A percentile compares a stretch with the other conserved stretches of the same genome.
phyloP scores from a whole-genome alignment of 345 rosid species.

The Aquilaria sinensis region DNA sequence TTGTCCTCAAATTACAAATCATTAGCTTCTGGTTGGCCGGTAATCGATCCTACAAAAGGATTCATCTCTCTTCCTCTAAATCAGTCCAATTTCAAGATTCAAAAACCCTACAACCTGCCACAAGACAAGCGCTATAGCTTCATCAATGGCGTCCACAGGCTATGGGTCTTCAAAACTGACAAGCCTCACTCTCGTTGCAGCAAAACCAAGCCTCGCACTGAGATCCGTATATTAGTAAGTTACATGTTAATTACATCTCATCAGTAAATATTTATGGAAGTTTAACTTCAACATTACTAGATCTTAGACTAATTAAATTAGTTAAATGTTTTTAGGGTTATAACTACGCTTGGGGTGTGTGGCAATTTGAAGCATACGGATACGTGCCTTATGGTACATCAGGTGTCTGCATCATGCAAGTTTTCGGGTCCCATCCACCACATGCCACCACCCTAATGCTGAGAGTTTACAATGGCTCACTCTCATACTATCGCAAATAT shows the following conservation, averaged over 20 bases:
- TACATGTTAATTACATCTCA: no score
- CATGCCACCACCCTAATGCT: slow-evolving; percentile 23
- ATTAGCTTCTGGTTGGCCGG: not conserved
- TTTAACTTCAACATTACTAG: not conserved
- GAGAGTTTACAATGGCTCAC: slow-evolving; percentile 24
- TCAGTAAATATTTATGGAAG: not conserved
- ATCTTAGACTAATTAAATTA: not conserved
- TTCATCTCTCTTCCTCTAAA: slow-evolving; percentile 15
- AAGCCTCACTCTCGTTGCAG: slow-evolving; percentile 20
- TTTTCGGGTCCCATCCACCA: slow-evolving; percentile 20
- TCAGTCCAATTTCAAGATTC: slow-evolving; percentile 9
- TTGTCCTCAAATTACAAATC: not conserved
- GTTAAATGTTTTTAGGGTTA: slow-evolving; percentile 19
- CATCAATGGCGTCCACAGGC: slow-evolving; percentile 15
- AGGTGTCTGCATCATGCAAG: slow-evolving; percentile 29
- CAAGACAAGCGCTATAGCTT: slow-evolving; percentile 13
- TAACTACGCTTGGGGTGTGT: slow-evolving; percentile 27
- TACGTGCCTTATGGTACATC: slow-evolving; percentile 29
- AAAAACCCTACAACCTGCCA: slow-evolving; percentile 16
- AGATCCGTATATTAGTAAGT: slow-evolving; percentile 21
- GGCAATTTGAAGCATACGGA: slow-evolving; percentile 44
- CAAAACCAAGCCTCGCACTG: slow-evolving; percentile 18
- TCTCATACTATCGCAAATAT: slow-evolving; percentile 18
- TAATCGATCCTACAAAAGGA: not conserved
- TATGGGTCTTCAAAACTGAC: slow-evolving; percentile 21